Conservation (phyloP, 768 basidiomycete species). For the Galerina sulciceps region DNA sequence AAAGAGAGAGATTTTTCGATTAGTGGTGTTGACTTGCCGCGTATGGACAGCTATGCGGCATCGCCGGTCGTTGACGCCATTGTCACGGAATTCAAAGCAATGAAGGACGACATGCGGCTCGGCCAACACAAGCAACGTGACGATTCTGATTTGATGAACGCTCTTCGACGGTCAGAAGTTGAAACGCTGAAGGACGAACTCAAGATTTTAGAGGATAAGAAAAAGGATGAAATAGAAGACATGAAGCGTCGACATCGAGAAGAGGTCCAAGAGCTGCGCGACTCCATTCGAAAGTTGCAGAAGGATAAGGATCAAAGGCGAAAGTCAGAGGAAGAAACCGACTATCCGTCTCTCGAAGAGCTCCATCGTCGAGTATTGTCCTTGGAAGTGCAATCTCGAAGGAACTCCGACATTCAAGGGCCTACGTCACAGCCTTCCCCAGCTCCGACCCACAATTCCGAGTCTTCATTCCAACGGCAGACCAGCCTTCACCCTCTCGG, state of each 20-base stretch:
- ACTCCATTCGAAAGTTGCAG: constrained; percentile 6
- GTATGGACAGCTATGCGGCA: not conserved
- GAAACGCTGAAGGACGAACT: constrained; percentile 13
- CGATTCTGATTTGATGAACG: constrained; percentile 12
- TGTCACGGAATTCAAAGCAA: constrained; percentile 17
- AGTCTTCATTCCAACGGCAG: not conserved
- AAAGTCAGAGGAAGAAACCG: constrained; percentile 2
- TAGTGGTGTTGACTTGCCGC: not conserved
- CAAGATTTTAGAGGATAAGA: not conserved
- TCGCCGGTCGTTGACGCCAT: constrained; percentile 17
- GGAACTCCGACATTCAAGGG: not conserved
- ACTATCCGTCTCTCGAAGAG: constrained; percentile 13
- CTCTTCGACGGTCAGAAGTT: constrained; percentile 9
- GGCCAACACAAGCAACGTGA: constrained; percentile 10
- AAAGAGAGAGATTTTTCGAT: constrained; percentile 16
- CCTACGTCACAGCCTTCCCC: constrained; percentile 5
- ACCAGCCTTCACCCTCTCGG: constrained; percentile 12
- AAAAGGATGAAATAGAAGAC: constrained; percentile 10
- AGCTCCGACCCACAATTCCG: constrained; percentile 1
- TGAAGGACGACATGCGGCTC: constrained; percentile 21
- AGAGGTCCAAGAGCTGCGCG: constrained; percentile 10
- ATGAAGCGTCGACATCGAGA: constrained; percentile 12
- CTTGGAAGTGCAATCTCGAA: constrained; percentile 10
- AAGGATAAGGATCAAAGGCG: constrained; percentile 7
- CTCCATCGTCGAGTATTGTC: constrained; percentile 17